Base-by-base conservation (phyloP, 1,139 yeast species). In the Zygoascus sp. region DNA sequence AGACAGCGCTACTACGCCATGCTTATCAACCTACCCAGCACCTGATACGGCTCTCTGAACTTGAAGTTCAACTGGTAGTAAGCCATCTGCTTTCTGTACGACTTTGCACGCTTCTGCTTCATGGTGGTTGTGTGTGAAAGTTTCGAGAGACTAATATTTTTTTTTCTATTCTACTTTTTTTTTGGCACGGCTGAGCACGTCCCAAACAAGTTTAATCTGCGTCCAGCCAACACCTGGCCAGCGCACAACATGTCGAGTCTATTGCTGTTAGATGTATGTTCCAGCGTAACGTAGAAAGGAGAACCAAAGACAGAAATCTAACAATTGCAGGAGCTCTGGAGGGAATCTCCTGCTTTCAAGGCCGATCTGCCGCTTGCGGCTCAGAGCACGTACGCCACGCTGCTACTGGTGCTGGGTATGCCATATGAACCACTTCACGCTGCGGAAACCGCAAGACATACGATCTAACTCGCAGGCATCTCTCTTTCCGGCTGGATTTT, bases 61-160 rank as follows among this genome's bases (percentile, higher is more conserved):
- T 86, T 86, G 76, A 92, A 92, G 20, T 95, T 77, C 63, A 88
- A 83, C 54, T 79, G 77, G 61, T 88, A 84, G 47, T 86, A 83
- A 58, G 81, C 78, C 85, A 92, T 84, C 64, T 87, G 96, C 72
- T 90, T 92, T 65, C 90, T 82, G 68, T 94, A 92, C 2, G 95
- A 76, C 66, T 92, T 92, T 46, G 97, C 96, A 66, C 98, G 77
- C 67, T 90, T 90, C 67, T 90, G 96, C 74, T 95, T 88, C 98
- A 92, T 92, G 49, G 48, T 66, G 43, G 20, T 5, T 13, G 35
- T 9, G 17, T 16, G n/a, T 22, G 28, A n/a, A 15, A 19, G 43
- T 22, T 38, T 13, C n/a, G 20, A 17, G 17, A 38, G 36, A 28
- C 23, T 22, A 15, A 35, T 20, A 20, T 19, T 35, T 35, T 35